Base-by-base conservation (phyloP, 306 rosid genomes). In the Comarum palustre region DNA sequence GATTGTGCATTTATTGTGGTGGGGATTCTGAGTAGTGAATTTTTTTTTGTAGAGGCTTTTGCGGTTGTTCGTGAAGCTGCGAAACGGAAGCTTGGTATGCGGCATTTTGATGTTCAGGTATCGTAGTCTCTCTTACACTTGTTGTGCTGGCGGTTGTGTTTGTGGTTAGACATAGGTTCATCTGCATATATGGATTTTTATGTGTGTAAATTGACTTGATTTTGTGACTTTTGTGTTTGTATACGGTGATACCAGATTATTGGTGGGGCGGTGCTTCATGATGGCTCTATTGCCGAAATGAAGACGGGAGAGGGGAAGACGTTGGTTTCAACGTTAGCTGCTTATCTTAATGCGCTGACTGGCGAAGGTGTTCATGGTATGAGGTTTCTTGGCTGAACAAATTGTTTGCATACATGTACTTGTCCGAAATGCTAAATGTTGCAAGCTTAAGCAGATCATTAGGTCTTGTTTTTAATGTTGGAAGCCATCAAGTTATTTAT, bases 41-140 rank as follows among this genome's bases (percentile, higher is more conserved):
- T 51, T 77, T 82, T 73, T 51, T 77, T 82, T 42, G 17, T 87
- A 94, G 97, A 94, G 87, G 97, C 95, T 64, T 94, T 94, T 52
- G 91, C 97, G 46, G 98, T 94, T 64, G 98, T 94, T 80, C 97
- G 98, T 69, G 98, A 94, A 84, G 97, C 98, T 74, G 98, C 98
- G 0, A 84, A 75, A 78, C 77, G 98, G 77, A 94, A 89, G 73
- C 97, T 94, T 66, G 91, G 98, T 63, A 94, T 94, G 98, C 97
- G 97, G 20, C 98, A 94, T 79, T 94, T 94, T 31, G 97, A 94
- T 85, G 98, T 94, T 63, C 98, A 94, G 97, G 98, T 86, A 42
- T 77, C 63, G 6, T 17, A 51, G 64, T 22, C 47, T 69, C 55
- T 46, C 38, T 22, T 32, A 0, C 34, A n/a, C 68, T 51, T 10